Conservation (phyloP, 441 rosid species). For the Syzygium malaccense region DNA sequence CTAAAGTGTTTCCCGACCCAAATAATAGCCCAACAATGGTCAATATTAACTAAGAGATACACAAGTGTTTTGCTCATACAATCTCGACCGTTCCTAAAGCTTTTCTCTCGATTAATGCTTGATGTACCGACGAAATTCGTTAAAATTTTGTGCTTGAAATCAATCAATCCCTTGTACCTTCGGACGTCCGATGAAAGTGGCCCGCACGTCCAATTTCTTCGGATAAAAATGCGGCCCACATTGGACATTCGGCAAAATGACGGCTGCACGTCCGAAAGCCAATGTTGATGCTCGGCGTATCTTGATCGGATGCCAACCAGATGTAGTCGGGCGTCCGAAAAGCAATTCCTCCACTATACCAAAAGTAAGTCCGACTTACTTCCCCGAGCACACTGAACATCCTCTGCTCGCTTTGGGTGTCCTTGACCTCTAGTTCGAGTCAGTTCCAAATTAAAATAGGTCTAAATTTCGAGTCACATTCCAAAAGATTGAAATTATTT, state of each 20-base stretch:
- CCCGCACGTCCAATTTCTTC: neutral
- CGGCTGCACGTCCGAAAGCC: neutral
- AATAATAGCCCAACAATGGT: neutral
- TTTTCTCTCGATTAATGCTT: neutral
- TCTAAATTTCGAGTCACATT: neutral
- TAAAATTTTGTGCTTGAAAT: neutral
- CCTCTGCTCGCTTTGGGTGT: neutral
- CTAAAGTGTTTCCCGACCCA: neutral
- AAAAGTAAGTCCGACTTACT: neutral
- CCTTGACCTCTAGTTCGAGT: neutral
- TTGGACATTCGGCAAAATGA: neutral
- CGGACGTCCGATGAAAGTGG: neutral
- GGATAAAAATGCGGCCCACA: neutral
- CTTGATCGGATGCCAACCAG: accelerated
- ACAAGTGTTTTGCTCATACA: neutral
- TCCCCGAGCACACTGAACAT: neutral
- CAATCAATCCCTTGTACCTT: neutral
- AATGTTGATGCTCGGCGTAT: neutral
- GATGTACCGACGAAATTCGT: neutral
- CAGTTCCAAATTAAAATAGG: neutral
- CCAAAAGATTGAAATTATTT: neutral
- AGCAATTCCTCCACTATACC: neutral
- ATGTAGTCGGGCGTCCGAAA: neutral
- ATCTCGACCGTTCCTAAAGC: neutral
- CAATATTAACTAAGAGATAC: neutral